Evolutionary conservation across 805 yeast genomes (phyloP), one percentile per base, ranked within the genome.

Genomic region (Monosporozyma siamensis): DNA sequence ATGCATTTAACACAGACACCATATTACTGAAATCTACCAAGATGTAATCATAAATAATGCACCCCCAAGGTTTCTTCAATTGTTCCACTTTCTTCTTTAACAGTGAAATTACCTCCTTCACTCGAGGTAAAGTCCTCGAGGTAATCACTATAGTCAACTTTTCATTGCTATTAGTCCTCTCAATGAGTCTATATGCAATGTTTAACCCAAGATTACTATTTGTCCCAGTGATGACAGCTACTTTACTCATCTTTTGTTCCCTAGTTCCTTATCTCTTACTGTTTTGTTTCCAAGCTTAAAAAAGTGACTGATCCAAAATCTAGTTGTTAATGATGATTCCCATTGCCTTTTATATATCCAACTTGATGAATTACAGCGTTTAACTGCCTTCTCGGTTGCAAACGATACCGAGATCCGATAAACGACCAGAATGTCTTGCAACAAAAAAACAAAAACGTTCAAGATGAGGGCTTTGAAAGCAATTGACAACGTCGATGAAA

Each of bases 11-110:
- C 11, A 89, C 75, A 1, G 95, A 84, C 8, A 86, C 81, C 95
- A 89, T 87, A 54, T 84, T 77, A 10, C 89, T 74, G 59, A 90
- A 88, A 59, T 92, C 97, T n/a, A 92, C 78, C 39, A 92, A 66
- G 2, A 89, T 56, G 53, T 92, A 92, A 64, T 92, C 98, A 55
- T 81, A 90, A 55, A 86, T 94, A 5, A 88, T 71, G 23, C 70
- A 66, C 0, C 79, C 83, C 32, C 32, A 29, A 2, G 65, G 58
- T 37, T 86, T 70, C n/a, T 64, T 52, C 3, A 56, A 44, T 37
- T 62, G 63, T 4, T 59, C 56, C 3, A 61, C 70, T 17, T 24
- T 24, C 6, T 63, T 55, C 45, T 77, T 72, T 45, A 87, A 76
- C 37, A 64, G 62, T 21, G 68, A 70, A 39, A 90, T 84, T 18